These are phyloP conservation scores for Eleusine indica DNA, from an alignment of 176 grass and related monocot species.

Conservation along the genomic window DNA sequence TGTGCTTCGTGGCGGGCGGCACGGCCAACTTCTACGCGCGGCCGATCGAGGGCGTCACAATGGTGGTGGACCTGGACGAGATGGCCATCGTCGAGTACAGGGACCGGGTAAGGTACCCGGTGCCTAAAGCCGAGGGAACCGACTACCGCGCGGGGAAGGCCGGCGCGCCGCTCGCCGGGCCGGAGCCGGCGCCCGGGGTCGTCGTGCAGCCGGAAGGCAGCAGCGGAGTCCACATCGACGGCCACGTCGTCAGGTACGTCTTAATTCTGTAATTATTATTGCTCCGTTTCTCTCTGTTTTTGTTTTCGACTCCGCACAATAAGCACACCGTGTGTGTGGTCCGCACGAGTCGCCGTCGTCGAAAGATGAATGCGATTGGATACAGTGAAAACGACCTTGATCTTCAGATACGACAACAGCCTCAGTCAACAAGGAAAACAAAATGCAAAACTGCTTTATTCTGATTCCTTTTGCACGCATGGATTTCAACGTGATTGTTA, in stretches of 20 bases:
- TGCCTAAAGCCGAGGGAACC: conserved; percentile 58
- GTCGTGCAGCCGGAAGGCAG: not conserved
- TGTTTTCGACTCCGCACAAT: not conserved
- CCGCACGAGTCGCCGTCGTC: not conserved
- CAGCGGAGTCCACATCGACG: not conserved
- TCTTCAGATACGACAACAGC: not conserved
- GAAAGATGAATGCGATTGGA: no score
- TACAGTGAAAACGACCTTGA: not conserved
- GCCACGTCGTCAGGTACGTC: conserved; percentile 8
- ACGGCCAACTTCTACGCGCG: conserved; percentile 65
- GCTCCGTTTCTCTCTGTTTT: not conserved
- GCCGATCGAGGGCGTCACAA: conserved; percentile 67
- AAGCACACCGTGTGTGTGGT: not conserved
- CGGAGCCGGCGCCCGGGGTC: not conserved
- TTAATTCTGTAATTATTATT: no score
- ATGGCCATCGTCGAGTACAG: conserved; percentile 66
- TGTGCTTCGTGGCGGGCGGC: conserved; percentile 52
- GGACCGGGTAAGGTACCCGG: conserved; percentile 45
- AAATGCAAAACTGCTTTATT: not conserved
- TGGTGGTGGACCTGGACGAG: conserved; percentile 66
- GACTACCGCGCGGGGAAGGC: conserved; percentile 43
- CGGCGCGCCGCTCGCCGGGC: not conserved
- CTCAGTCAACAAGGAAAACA: not conserved
- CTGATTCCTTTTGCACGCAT: not conserved
- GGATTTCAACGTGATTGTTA: not conserved